Percentiles rank a stretch among this genome's conserved stretches.
phyloP scores from a whole-genome alignment of 202 grass and related monocot genomes.

The Eragrostis tef region DNA sequence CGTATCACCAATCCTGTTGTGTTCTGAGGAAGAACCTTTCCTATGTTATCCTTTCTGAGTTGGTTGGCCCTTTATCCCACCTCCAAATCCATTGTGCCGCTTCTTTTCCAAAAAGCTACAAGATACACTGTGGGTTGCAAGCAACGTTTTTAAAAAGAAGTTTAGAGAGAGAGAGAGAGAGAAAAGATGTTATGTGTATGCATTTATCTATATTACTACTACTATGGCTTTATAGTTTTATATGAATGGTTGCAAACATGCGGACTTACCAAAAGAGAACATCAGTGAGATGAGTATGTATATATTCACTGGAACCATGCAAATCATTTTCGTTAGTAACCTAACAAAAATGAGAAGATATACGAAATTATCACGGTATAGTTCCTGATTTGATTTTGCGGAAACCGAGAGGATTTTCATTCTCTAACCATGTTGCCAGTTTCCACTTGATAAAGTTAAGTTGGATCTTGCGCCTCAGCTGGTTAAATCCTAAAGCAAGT shows the following conservation, averaged over 20 bases:
- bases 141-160: slow-evolving; percentile 36
- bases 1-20: slow-evolving; percentile 13
- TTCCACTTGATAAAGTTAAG: neutral
- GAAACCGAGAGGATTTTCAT: neutral
- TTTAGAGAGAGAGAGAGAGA: neutral
- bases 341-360: no score
- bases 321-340: no score
- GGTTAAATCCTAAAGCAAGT: slow-evolving; percentile 38
- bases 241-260: no score
- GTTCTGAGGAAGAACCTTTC: slow-evolving; percentile 14
- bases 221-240: no score
- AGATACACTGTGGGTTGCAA: slow-evolving; percentile 48
- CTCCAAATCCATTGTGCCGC: slow-evolving; percentile 21
- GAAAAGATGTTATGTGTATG: no score
- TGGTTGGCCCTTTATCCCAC: slow-evolving; percentile 29
- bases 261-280: no score
- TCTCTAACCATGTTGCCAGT: no score
- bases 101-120: slow-evolving; percentile 50
- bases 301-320: no score
- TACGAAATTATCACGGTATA: no score
- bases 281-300: no score
- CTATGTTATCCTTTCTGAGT: slow-evolving; percentile 15
- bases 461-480: slow-evolving; percentile 32
- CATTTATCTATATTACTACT: no score
- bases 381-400: neutral